Evolutionary conservation across 371 early-diverging fungal species (phyloP).

Genomic region (Mortierella sp.): DNA sequence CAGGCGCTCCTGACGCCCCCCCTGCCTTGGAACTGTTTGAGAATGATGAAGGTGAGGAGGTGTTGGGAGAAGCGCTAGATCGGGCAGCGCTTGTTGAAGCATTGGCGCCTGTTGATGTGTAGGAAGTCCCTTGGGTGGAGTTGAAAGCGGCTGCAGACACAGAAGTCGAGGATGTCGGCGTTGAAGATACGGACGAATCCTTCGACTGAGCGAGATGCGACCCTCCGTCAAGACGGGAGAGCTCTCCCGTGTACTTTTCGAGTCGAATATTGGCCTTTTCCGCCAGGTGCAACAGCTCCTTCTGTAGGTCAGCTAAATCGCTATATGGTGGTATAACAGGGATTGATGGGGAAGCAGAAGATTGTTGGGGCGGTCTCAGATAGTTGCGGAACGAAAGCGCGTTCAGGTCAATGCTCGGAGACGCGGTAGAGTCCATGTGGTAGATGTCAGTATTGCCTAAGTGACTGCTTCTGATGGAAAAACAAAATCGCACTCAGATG

Average conservation of each 20-base stretch:
- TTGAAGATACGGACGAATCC: constrained; percentile 35
- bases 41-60: constrained; percentile 47
- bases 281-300: constrained; percentile 44
- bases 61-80: constrained; percentile 35
- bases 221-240: constrained; percentile 31
- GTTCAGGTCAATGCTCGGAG: constrained; percentile 37
- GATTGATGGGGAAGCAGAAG: constrained; percentile 25
- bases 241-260: constrained; percentile 35
- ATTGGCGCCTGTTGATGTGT: constrained; percentile 7
- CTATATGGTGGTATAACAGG: constrained; percentile 36
- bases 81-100: constrained; percentile 13
- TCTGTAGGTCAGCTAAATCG: constrained; percentile 36
- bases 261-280: constrained; percentile 31
- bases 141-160: constrained; percentile 11
- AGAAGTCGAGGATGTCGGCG: constrained; percentile 12
- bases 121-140: constrained; percentile 9
- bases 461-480: constrained; percentile 35
- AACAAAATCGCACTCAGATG: not conserved
- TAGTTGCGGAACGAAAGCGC: constrained; percentile 50
- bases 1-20: constrained; percentile 16
- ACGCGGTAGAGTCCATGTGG: constrained; percentile 39
- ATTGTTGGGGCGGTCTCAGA: constrained; percentile 20
- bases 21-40: constrained; percentile 33
- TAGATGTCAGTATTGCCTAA: not conserved
- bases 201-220: constrained; percentile 23